Conservation (phyloP, 768 basidiomycete species). For the Rhizopogon vinicolor region DNA sequence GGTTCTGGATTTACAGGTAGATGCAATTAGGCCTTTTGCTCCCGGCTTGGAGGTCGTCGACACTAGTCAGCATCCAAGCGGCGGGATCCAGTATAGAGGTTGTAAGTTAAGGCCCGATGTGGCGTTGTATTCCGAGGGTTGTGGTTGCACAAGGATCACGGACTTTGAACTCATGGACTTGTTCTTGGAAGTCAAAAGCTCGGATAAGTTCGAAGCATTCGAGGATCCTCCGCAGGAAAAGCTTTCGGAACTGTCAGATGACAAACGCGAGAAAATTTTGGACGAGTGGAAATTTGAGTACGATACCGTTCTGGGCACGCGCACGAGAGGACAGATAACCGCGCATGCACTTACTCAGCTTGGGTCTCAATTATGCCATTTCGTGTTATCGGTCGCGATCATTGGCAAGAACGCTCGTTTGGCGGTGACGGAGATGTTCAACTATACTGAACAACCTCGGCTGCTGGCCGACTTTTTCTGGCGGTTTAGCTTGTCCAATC, state of each 20-base stretch:
- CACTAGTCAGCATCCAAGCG: no score
- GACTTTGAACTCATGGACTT: neutral
- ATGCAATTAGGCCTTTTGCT: no score
- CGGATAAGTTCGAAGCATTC: neutral
- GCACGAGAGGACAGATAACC: conserved; percentile 17
- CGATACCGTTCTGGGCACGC: neutral
- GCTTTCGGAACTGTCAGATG: neutral
- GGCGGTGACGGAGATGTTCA: conserved; percentile 19
- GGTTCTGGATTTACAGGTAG: no score
- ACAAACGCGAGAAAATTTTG: neutral
- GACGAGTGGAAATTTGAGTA: neutral
- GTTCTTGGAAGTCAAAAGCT: neutral
- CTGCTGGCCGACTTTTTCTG: conserved; percentile 21
- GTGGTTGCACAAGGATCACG: neutral
- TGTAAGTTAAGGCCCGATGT: neutral
- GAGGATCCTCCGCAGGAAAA: neutral
- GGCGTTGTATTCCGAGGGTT: neutral
- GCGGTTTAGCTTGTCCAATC: conserved; percentile 15
- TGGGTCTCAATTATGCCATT: conserved; percentile 24
- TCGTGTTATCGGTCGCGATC: conserved; percentile 26
- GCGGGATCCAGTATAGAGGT: neutral
- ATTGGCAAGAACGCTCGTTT: conserved; percentile 20
- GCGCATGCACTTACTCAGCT: conserved; percentile 18
- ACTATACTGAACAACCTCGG: conserved; percentile 12
- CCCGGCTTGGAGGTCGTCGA: no score